Percentiles rank a stretch among this genome's conserved stretches.
Evolutionary conservation across 768 basidiomycete genomes (phyloP).

Genomic region (Macrocybe gigantea): DNA sequence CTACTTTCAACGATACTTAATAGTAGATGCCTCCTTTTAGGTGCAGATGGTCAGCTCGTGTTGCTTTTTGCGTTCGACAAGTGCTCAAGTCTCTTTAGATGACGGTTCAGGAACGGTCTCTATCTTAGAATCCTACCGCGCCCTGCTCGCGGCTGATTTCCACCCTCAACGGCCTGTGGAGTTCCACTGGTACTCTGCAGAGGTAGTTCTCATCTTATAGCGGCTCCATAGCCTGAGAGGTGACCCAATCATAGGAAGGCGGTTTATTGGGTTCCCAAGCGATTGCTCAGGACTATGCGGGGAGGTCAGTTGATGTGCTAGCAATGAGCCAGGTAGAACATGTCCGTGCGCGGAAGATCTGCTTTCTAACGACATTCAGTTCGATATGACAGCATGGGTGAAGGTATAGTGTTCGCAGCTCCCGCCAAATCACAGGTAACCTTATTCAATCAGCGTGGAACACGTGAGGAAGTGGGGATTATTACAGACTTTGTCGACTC

Average conservation of each 20-base stretch:
- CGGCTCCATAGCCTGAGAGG: conserved; percentile 6
- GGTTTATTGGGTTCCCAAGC: conserved; percentile 89
- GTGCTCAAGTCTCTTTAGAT: conserved; percentile 35
- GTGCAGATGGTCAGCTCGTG: conserved; percentile 38
- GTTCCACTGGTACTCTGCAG: conserved; percentile 84
- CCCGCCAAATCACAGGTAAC: conserved; percentile 7
- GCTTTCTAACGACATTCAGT: conserved; percentile 32
- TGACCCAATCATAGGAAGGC: conserved; percentile 49
- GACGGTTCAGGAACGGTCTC: conserved; percentile 76
- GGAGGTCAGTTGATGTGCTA: conserved; percentile 55
- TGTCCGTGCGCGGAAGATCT: too few relatives aligned
- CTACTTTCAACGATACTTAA: conserved; percentile 16
- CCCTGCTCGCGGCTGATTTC: conserved; percentile 63
- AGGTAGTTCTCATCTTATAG: conserved; percentile 34
- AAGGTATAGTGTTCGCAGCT: conserved; percentile 46
- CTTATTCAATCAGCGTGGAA: conserved; percentile 42
- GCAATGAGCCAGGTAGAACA: conserved; percentile 74
- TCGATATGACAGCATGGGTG: conserved; percentile 95
- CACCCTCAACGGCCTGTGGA: conserved; percentile 61
- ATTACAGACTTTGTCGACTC: conserved; percentile 81
- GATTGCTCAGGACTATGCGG: conserved; percentile 71
- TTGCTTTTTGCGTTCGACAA: too few relatives aligned
- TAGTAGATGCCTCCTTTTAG: conserved; percentile 23
- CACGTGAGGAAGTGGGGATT: conserved; percentile 73
- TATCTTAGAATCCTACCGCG: conserved; percentile 75